Percentiles rank a stretch among this genome's conserved stretches.
Conservation (phyloP, 2,329 filamentous ascomycete genomes). For the Phaeosphaeria sp. region DNA sequence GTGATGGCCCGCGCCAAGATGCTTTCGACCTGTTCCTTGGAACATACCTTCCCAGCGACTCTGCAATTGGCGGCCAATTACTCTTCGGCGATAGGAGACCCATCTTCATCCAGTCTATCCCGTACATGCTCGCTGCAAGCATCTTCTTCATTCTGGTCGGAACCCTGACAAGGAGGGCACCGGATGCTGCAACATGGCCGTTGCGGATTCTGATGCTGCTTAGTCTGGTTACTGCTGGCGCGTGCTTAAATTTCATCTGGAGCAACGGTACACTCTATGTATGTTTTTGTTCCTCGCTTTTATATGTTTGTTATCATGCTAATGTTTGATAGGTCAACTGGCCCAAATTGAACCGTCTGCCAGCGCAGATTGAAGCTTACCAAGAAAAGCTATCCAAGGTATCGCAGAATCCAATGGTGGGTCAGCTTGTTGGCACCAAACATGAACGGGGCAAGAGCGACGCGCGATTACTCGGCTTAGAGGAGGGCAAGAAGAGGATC, state of each 20-base stretch:
- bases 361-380: conserved; percentile 86
- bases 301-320: conserved; percentile 1
- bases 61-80: conserved; percentile 72
- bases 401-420: conserved; percentile 81
- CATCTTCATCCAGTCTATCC: conserved; percentile 87
- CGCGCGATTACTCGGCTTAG: conserved; percentile 80
- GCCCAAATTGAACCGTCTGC: conserved; percentile 92
- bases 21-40: conserved; percentile 94
- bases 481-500: conserved; percentile 98
- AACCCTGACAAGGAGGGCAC: conserved; percentile 72
- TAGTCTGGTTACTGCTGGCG: conserved; percentile 73
- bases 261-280: conserved; percentile 92
- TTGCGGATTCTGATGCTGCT: conserved; percentile 82
- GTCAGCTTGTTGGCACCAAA: conserved; percentile 67
- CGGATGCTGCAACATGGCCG: conserved; percentile 79
- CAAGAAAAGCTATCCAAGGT: conserved; percentile 85
- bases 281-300: conserved; percentile 54
- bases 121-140: conserved; percentile 87
- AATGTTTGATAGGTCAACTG: conserved; percentile 80
- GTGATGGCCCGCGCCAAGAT: conserved; percentile 92
- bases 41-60: conserved; percentile 76
- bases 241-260: conserved; percentile 78
- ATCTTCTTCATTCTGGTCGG: conserved; percentile 82
- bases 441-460: conserved; percentile 87
- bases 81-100: conserved; percentile 87